Evolutionary conservation across 352 stramenopile genomes (phyloP), one percentile per base, ranked within the genome.

Genomic region (Phytophthora citricola): DNA sequence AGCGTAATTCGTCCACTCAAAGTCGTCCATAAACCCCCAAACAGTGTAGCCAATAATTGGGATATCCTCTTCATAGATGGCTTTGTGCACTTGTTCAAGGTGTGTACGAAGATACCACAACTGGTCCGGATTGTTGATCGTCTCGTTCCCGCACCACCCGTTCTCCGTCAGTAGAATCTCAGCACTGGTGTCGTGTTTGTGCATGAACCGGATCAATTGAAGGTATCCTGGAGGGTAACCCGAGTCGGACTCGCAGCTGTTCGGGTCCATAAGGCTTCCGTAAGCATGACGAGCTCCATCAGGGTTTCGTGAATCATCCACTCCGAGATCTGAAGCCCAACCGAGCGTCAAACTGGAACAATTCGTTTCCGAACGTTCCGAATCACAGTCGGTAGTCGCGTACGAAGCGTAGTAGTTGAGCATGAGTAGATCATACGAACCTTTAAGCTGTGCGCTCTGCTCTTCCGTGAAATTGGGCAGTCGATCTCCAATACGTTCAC

Each of bases 321-420:
- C 66, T 15, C 74, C 81, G 0, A 83, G 49, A 43, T 90, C 81
- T 1, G 48, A 44, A 6, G 79, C 63, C 73, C 74, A 87, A 1
- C 81, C 81, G 14, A 74, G 64, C 20, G 62, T 58, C 15, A 82
- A 63, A 40, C 53, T 58, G 0, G 58, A 65, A 47, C 78, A 90
- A 14, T 76, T 76, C 12, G 68, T 67, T 7, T 66, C 65, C 8
- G 78, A 84, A 8, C 58, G 58, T 8, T 67, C 56, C 12, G 66
- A 77, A 7, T 68, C 36, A 12, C 77, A 88, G 66, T 91, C 77
- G 0, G 79, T 86, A 9, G 81, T 84, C 2, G 65, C 57, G 41
- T 77, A 79, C 26, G 74, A 78, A 27, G 71, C 64, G 75, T 98
- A 99, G 65, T 98, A 91, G 66, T 99, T 98, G 8, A 98, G 69